Base-by-base conservation (phyloP, 192 early-diverging fungal genomes). In the Coemansia sp. region DNA sequence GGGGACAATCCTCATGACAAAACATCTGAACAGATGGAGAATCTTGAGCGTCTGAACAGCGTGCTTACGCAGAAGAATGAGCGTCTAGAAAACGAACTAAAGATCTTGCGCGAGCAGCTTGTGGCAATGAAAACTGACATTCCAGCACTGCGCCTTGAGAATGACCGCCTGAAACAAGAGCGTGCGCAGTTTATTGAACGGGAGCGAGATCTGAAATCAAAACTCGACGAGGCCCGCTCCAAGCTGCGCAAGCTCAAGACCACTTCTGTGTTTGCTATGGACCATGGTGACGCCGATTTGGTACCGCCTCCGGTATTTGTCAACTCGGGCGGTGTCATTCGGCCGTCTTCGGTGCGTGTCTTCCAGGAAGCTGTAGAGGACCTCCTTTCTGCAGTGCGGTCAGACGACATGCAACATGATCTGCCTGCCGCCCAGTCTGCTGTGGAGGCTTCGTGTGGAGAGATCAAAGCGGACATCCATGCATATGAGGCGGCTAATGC, bases 341-440 rank as follows among this genome's bases (percentile, higher is more conserved):
- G 92, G 13, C 89, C 89, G 41, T 82, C 84, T 5, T 83, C 87
- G 37, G 84, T 96, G 20, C 84, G 86, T 25, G 79, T 85, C 16
- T 96, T 94, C 84, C 90, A 96, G 70, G 85, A 83, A 13, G 89
- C 93, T n/a, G 86, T 95, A 39, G 92, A 95, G 71, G 87, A 88
- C 40, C 81, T 98, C 8, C 75, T 98, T 41, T 74, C 84, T 17
- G 90, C 90, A 39, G 91, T 90, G 69, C 82, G 91, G 60, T 89
- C 91, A 1, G 89, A 92, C 17, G 80, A 86, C 42, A 87, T 91
- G 39, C 81, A 93, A 2, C 73, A 71, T 37, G 93, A 96, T 1
- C 74, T 98, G 43, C 81, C 72, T 39, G 39, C 16, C 22, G 75
- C 93, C n/a, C 94, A 95, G 91, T 89, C 90, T 62, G 75, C 90